A percentile compares a stretch with the other conserved stretches of the same genome.
Conservation (phyloP, 1,284 basidiomycete species). For the Takashimella koratensis region DNA sequence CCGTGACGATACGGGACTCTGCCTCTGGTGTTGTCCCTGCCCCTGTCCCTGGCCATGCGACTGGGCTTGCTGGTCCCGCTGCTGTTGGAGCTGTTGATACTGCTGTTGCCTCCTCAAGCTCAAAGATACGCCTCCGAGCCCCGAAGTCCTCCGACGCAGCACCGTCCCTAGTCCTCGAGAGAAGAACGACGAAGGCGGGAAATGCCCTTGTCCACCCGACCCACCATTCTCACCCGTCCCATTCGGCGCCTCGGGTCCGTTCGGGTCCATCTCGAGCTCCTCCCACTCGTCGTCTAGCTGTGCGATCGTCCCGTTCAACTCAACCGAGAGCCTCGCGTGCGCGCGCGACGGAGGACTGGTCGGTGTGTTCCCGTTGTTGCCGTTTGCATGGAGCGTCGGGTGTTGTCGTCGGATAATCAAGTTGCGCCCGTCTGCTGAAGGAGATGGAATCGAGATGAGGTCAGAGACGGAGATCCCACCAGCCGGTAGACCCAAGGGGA, state of each 20-base stretch:
- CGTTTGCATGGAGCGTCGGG: background rate
- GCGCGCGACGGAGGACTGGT: background rate
- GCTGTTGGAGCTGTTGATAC: too few species aligned
- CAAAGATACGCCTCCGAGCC: conserved; percentile 7
- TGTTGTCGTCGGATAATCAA: conserved; percentile 1
- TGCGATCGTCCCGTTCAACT: conserved; percentile 37
- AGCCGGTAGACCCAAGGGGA: conserved; percentile 11
- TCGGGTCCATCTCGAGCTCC: conserved; percentile 15
- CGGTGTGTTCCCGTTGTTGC: background rate
- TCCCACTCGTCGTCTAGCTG: conserved; percentile 43
- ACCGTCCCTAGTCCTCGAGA: conserved; percentile 15
- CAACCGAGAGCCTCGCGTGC: conserved; percentile 33
- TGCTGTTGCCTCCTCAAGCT: conserved; percentile 11
- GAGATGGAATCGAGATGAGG: conserved; percentile 11
- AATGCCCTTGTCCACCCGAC: background rate
- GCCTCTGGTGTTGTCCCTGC: conserved; percentile 12
- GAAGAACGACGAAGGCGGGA: conserved; percentile 19
- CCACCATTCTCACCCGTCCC: conserved; percentile 15
- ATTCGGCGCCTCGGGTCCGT: conserved; percentile 23
- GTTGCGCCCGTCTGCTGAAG: background rate
- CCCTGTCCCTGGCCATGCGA: conserved; percentile 14
- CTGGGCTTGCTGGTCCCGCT: too few species aligned
- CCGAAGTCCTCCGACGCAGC: conserved; percentile 27
- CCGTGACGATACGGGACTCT: conserved; percentile 14
- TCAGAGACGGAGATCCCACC: conserved; percentile 20